Percentiles rank a stretch among this genome's conserved stretches.
Evolutionary conservation across 2,329 filamentous ascomycete genomes (phyloP).

Genomic region (Neopestalotiopsis clavispora): DNA sequence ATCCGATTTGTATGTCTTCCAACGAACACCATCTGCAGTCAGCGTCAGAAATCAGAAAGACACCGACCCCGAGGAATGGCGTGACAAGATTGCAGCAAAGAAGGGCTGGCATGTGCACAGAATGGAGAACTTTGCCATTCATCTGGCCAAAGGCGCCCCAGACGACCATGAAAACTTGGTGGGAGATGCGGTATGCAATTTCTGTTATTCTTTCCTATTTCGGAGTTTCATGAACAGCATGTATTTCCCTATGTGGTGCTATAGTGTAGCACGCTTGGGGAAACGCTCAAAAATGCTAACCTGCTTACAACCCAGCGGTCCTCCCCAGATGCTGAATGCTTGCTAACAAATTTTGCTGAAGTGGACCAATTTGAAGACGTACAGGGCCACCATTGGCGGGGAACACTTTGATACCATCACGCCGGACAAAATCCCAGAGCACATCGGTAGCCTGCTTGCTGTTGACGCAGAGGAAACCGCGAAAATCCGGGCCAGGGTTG

Average conservation of each 20-base stretch:
- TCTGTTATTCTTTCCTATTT: no score
- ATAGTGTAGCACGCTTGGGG: no score
- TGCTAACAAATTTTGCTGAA: no score
- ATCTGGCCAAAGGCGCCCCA: conserved; percentile 8
- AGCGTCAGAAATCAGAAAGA: neutral
- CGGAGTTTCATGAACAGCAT: no score
- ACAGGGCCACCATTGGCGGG: conserved; percentile 5
- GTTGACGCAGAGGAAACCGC: conserved; percentile 32
- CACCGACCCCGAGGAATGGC: conserved; percentile 14
- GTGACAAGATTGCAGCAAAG: conserved; percentile 9
- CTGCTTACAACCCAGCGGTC: no score
- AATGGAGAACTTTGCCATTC: conserved; percentile 10
- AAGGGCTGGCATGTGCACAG: conserved; percentile 15
- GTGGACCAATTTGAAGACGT: conserved; percentile 8
- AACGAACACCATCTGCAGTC: conserved; percentile 13
- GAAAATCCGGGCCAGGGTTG: conserved; percentile 33
- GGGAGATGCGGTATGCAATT: neutral
- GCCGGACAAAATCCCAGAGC: conserved; percentile 14
- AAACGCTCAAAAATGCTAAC: no score
- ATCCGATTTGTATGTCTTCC: conserved; percentile 10
- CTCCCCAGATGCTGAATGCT: no score
- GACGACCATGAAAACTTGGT: conserved; percentile 14
- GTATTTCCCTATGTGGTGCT: no score
- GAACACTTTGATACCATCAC: conserved; percentile 6
- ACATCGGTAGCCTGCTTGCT: conserved; percentile 7